These are phyloP conservation scores for Lactarius deliciosus DNA, from an alignment of 768 basidiomycete genomes.

Conservation along the genomic window DNA sequence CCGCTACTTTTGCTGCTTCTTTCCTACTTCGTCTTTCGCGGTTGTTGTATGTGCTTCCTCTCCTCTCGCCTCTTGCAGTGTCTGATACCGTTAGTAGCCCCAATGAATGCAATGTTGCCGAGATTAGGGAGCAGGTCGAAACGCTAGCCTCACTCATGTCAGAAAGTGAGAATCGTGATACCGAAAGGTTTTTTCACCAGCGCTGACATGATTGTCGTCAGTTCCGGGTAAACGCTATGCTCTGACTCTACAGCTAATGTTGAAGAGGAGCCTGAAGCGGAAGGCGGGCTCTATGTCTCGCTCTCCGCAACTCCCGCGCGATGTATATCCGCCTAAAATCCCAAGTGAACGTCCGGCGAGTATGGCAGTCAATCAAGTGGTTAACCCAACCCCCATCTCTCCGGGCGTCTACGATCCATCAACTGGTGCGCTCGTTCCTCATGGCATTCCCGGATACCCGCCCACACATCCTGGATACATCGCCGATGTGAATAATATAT, in stretches of 20 bases:
- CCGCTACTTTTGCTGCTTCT: conserved; percentile 91
- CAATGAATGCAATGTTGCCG: conserved; percentile 72
- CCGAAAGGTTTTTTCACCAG: conserved; percentile 3
- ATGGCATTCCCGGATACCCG: conserved; percentile 30
- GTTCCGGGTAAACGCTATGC: conserved; percentile 95
- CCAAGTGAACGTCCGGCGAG: conserved; percentile 31
- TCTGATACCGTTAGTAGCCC: conserved; percentile 50
- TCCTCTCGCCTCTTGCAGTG: neutral
- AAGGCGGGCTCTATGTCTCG: conserved; percentile 53
- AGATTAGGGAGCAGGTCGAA: conserved; percentile 77
- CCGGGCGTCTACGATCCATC: conserved; percentile 24
- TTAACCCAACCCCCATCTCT: conserved; percentile 29
- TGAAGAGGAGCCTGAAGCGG: conserved; percentile 72
- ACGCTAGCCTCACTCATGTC: conserved; percentile 73
- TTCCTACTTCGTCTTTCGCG: conserved; percentile 84
- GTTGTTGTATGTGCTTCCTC: conserved; percentile 63
- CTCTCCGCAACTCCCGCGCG: conserved; percentile 60
- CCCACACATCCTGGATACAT: conserved; percentile 19
- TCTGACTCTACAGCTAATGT: conserved; percentile 83
- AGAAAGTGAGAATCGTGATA: conserved; percentile 54
- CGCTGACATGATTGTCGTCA: conserved; percentile 35
- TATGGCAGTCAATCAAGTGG: conserved; percentile 30
- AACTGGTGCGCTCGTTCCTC: conserved; percentile 15
- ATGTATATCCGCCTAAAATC: conserved; percentile 40
- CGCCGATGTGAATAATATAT: conserved; percentile 62